Conservation (phyloP, 768 basidiomycete species). For the Trametes cingulata region DNA sequence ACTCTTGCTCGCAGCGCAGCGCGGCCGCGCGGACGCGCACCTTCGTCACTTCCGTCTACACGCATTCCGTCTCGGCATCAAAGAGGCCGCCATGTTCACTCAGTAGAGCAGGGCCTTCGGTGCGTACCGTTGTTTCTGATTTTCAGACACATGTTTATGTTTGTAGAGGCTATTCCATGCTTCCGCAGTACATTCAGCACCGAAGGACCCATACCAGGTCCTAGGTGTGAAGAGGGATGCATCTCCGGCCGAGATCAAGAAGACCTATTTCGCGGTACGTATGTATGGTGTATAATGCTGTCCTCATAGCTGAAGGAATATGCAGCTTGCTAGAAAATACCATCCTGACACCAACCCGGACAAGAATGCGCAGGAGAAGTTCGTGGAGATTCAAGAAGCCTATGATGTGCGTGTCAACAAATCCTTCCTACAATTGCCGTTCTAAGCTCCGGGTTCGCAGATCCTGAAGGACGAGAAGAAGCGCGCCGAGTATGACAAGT, state of each 20-base stretch:
- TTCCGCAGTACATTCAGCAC: conserved; percentile 50
- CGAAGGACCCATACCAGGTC: conserved; percentile 89
- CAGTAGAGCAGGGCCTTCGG: conserved; percentile 11
- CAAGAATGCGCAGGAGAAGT: conserved; percentile 86
- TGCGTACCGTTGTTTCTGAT: not conserved
- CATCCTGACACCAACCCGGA: conserved; percentile 98
- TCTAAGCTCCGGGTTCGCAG: conserved; percentile 41
- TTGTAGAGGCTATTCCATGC: conserved; percentile 76
- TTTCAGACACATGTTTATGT: not conserved
- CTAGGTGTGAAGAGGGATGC: conserved; percentile 87
- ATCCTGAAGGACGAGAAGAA: conserved; percentile 94
- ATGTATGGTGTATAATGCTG: conserved; percentile 19
- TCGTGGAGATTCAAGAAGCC: conserved; percentile 94
- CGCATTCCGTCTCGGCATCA: not conserved
- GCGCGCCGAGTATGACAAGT: conserved; percentile 86
- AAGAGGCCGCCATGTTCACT: conserved; percentile 3
- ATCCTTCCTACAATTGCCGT: not conserved
- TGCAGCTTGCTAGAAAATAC: conserved; percentile 93
- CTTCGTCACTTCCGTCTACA: conserved; percentile 10
- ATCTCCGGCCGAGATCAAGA: conserved; percentile 88
- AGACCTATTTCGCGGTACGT: conserved; percentile 91
- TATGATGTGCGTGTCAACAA: conserved; percentile 74
- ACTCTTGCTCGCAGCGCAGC: conserved; percentile 2
- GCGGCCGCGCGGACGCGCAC: conserved; percentile 5
- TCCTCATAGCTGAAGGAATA: not conserved